These are phyloP conservation scores for Juglanconis oblonga DNA, from an alignment of 2,329 filamentous ascomycete species.

Conservation along the genomic window DNA sequence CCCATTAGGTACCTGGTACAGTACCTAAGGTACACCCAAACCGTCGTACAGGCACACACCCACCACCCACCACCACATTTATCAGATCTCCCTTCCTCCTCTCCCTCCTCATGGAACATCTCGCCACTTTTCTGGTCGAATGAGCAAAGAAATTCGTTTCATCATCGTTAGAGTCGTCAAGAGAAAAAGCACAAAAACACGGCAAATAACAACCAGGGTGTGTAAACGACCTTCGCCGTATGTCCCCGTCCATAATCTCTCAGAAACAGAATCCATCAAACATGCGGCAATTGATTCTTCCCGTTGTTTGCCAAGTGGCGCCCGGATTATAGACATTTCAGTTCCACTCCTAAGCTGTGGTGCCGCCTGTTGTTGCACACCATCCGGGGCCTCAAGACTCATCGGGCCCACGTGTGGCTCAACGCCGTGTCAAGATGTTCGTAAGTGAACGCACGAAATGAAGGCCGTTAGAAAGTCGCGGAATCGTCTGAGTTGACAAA, in stretches of 20 bases:
- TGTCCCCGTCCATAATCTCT: not conserved
- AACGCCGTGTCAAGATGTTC: not conserved
- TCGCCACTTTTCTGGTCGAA: constrained; percentile 14
- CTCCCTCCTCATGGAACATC: not conserved
- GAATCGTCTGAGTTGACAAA: constrained; percentile 19
- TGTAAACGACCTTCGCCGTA: constrained; percentile 16
- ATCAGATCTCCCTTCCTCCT: not conserved
- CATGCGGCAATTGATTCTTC: not conserved
- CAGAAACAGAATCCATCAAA: not conserved
- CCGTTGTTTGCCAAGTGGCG: not conserved
- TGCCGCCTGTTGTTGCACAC: not conserved
- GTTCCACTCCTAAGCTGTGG: not conserved
- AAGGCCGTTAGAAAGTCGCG: not conserved
- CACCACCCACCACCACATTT: not conserved
- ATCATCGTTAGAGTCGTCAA: constrained; percentile 30
- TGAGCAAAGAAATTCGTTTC: constrained; percentile 30
- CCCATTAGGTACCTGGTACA: no score
- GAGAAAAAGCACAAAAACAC: constrained; percentile 20
- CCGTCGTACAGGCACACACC: not conserved
- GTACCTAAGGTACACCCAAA: no score
- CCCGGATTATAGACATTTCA: constrained; percentile 6
- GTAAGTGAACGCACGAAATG: not conserved
- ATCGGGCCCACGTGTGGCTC: not conserved
- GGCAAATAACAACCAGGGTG: constrained; percentile 25
- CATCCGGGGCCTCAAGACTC: not conserved